A percentile compares a stretch with the other conserved stretches of the same genome.
These are phyloP conservation scores for Acacia concinna DNA, from an alignment of 331 rosid species.

Conservation along the genomic window DNA sequence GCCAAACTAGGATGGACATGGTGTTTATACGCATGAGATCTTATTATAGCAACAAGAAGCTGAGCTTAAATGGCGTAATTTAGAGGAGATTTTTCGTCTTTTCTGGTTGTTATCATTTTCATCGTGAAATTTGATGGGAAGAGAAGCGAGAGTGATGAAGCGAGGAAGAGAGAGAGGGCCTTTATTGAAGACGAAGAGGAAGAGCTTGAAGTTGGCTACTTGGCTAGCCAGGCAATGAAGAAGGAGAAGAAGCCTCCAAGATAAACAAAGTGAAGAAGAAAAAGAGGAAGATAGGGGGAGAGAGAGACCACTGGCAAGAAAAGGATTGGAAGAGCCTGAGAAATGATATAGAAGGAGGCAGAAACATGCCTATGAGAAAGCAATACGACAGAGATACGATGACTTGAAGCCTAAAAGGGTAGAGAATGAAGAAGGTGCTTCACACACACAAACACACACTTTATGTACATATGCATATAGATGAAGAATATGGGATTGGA, in stretches of 20 bases:
- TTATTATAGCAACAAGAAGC: slow-evolving; percentile 23
- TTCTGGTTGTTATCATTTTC: background rate
- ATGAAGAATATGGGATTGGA: too few relatives aligned
- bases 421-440: too few relatives aligned
- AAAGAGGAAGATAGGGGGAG: slow-evolving; percentile 48
- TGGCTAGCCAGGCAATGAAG: slow-evolving; percentile 54
- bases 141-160: slow-evolving; percentile 43
- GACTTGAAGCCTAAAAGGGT: slow-evolving; percentile 44
- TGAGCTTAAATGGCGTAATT: slow-evolving; percentile 33
- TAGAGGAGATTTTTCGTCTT: background rate
- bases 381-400: slow-evolving; percentile 39
- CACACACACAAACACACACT: too few relatives aligned
- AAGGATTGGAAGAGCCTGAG: slow-evolving; percentile 34
- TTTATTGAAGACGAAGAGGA: slow-evolving; percentile 44
- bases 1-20: slow-evolving; percentile 25
- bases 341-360: slow-evolving; percentile 9
- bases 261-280: slow-evolving; percentile 34
- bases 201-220: slow-evolving; percentile 57
- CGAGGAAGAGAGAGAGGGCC: slow-evolving; percentile 41
- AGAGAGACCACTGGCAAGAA: slow-evolving; percentile 32
- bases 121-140: too few relatives aligned
- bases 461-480: too few relatives aligned
- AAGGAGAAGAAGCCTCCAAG: slow-evolving; percentile 47
- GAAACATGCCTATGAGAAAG: slow-evolving; percentile 26
- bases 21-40: slow-evolving; percentile 20